Evolutionary conservation across 2,329 filamentous ascomycete species (phyloP).

Genomic region (Metarhizium humberi): DNA sequence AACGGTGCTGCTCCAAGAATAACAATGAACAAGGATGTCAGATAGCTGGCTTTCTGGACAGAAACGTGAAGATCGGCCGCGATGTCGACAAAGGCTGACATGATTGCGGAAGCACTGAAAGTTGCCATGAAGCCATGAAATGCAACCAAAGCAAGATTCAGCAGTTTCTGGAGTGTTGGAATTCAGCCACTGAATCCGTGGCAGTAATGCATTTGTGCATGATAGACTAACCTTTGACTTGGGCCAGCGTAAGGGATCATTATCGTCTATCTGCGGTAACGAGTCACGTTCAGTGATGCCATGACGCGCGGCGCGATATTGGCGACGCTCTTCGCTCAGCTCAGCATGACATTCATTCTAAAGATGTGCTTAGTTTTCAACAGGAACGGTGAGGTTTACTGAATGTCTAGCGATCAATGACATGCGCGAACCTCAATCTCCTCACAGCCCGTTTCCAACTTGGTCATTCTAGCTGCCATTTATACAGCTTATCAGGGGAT

Average conservation of each 20-base stretch:
- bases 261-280: constrained; percentile 8
- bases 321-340: constrained; percentile 1
- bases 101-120: constrained; percentile 44
- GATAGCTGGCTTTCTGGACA: constrained; percentile 40
- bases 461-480: too few species aligned
- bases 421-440: too few species aligned
- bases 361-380: too few species aligned
- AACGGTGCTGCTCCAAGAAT: constrained; percentile 24
- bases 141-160: constrained; percentile 43
- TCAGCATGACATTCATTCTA: too few species aligned
- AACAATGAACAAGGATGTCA: constrained; percentile 27
- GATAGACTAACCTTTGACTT: constrained; percentile 4
- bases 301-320: constrained; percentile 7
- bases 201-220: too few species aligned
- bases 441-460: too few species aligned
- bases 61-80: constrained; percentile 37
- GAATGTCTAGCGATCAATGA: too few species aligned
- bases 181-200: not conserved
- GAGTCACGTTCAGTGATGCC: constrained; percentile 8
- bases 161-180: constrained; percentile 32
- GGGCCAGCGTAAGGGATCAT: constrained; percentile 10
- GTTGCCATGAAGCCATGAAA: constrained; percentile 49
- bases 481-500: too few species aligned
- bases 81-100: constrained; percentile 44
- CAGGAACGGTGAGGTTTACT: too few species aligned